Percentiles rank a stretch among this genome's conserved stretches.
Conservation (phyloP, 768 basidiomycete genomes). For the Mycena indigotica region DNA sequence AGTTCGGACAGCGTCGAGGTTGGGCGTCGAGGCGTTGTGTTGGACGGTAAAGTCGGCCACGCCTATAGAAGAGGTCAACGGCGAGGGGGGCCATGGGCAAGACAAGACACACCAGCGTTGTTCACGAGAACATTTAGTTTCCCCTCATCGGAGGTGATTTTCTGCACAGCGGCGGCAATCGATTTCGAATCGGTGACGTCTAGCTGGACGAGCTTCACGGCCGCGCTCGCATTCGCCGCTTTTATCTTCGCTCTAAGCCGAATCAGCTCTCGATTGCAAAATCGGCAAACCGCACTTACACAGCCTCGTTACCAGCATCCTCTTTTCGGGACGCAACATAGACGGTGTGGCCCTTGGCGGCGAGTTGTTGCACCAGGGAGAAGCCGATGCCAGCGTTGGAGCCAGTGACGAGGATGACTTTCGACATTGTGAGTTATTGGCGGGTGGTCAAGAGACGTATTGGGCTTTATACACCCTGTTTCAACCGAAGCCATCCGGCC, state of each 20-base stretch:
- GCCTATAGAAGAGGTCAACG: conserved; percentile 29
- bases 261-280: neutral
- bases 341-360: conserved; percentile 45
- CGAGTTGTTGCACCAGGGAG: conserved; percentile 45
- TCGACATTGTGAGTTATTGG: too few relatives aligned
- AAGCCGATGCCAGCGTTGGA: conserved; percentile 50
- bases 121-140: conserved; percentile 49
- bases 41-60: conserved; percentile 31
- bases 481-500: too few relatives aligned
- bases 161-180: conserved; percentile 36
- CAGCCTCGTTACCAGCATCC: conserved; percentile 42
- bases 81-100: neutral
- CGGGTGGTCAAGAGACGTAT: too few relatives aligned
- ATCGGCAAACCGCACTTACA: conserved; percentile 30
- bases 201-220: conserved; percentile 38
- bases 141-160: conserved; percentile 42
- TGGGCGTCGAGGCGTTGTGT: conserved; percentile 39
- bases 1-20: conserved; percentile 35
- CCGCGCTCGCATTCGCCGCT: conserved; percentile 28
- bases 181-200: conserved; percentile 41
- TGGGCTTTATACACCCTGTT: too few relatives aligned
- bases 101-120: conserved; percentile 39
- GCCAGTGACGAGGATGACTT: conserved; percentile 45
- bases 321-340: conserved; percentile 47
- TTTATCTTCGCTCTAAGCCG: conserved; percentile 36